Percentiles rank a stretch among this genome's conserved stretches.
phyloP scores from a whole-genome alignment of 2,329 filamentous ascomycete genomes.

The Alternaria longipes region DNA sequence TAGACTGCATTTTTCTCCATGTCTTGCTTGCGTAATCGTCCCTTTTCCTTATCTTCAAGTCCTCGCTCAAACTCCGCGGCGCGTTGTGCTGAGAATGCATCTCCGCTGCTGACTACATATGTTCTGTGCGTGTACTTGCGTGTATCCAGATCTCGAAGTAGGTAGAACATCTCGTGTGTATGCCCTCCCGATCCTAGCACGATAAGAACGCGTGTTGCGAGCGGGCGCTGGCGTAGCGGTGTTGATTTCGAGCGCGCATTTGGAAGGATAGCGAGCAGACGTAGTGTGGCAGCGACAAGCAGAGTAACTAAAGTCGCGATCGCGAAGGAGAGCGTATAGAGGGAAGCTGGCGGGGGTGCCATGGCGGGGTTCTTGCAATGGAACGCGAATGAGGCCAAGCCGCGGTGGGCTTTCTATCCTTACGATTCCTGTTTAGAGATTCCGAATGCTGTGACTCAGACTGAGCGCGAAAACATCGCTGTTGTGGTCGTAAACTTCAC shows the following conservation, averaged over 20 bases:
- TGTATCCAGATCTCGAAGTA: conserved; percentile 70
- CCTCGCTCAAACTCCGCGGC: conserved; percentile 70
- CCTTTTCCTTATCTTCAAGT: conserved; percentile 34
- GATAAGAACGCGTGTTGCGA: conserved; percentile 72
- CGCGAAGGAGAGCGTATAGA: conserved; percentile 39
- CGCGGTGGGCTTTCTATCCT: background rate
- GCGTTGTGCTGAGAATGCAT: conserved; percentile 72
- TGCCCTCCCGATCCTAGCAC: conserved; percentile 94
- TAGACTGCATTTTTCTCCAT: conserved; percentile 1
- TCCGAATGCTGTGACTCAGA: background rate
- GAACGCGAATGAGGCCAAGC: background rate
- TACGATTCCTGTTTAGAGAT: background rate
- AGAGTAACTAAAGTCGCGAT: conserved; percentile 47
- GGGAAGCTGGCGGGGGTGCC: conserved; percentile 29
- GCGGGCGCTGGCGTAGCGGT: conserved; percentile 35
- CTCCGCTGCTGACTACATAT: conserved; percentile 82
- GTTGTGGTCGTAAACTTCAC: background rate
- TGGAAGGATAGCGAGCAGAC: conserved; percentile 54
- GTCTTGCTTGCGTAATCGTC: conserved; percentile 1
- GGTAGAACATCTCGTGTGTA: conserved; percentile 91
- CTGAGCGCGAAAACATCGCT: background rate
- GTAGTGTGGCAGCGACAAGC: conserved; percentile 47
- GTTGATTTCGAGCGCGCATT: conserved; percentile 33
- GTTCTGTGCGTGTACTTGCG: conserved; percentile 70
- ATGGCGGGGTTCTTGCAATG: conserved; percentile 20